Conservation (phyloP, 305 asterid genomes). For the Fraxinus albicans region DNA sequence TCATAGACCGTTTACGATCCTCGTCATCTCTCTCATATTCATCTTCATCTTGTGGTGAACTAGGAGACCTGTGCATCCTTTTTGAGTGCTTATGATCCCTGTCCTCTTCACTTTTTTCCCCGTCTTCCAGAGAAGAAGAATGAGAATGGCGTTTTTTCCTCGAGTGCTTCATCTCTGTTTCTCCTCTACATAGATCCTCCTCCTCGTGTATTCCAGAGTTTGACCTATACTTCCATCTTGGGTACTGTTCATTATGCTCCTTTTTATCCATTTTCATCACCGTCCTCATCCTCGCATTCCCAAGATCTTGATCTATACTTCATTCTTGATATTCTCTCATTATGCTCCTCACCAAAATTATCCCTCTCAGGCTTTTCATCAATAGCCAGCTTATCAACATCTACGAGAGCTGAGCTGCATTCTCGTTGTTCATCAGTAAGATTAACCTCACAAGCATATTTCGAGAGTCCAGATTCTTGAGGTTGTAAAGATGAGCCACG, state of each 20-base stretch:
- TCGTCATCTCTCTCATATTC: constrained; percentile 29
- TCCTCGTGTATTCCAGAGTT: constrained; percentile 27
- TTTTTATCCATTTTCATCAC: constrained; percentile 15
- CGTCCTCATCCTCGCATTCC: constrained; percentile 39
- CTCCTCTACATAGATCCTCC: constrained; percentile 21
- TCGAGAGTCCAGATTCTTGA: constrained; percentile 38
- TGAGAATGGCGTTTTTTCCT: constrained; percentile 30
- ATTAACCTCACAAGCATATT: constrained; percentile 34
- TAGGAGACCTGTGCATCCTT: constrained; percentile 35
- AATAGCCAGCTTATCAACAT: constrained; percentile 27
- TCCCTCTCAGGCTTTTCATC: constrained; percentile 31
- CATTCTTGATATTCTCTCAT: constrained; percentile 47
- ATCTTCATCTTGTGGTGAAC: constrained; percentile 26
- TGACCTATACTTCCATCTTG: constrained; percentile 27
- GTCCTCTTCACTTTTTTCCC: constrained; percentile 36
- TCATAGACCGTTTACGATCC: constrained; percentile 41
- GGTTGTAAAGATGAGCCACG: constrained; percentile 64
- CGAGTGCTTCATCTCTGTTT: constrained; percentile 22
- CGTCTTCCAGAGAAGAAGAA: constrained; percentile 37
- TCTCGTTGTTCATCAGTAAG: constrained; percentile 37
- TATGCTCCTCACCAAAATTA: constrained; percentile 41
- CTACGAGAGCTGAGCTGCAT: constrained; percentile 41
- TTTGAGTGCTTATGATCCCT: constrained; percentile 29
- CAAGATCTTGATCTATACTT: constrained; percentile 64
- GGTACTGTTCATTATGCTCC: constrained; percentile 17